These are phyloP conservation scores for Kwoniella mangroviensis DNA, from an alignment of 768 basidiomycete genomes.

Conservation along the genomic window DNA sequence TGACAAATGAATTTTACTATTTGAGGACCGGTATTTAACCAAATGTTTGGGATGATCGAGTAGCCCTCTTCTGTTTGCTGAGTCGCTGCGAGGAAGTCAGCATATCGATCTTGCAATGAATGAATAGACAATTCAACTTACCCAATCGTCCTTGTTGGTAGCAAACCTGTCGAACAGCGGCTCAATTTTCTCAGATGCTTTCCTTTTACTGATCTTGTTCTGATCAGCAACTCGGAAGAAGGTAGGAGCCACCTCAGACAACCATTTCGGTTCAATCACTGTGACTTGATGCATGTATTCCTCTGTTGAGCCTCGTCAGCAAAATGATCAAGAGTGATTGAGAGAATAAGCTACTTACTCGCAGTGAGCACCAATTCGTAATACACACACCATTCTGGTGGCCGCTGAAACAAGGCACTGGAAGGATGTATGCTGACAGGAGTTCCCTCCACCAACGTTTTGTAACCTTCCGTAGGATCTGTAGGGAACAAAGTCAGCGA, in stretches of 20 bases:
- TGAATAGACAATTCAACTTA: conserved; percentile 22
- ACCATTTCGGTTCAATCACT: conserved; percentile 96
- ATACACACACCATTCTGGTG: conserved; percentile 73
- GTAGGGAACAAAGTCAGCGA: conserved; percentile 4
- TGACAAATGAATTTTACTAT: too few relatives aligned
- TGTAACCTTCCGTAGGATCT: conserved; percentile 86
- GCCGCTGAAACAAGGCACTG: conserved; percentile 87
- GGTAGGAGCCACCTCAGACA: conserved; percentile 95
- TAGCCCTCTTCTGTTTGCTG: conserved; percentile 55
- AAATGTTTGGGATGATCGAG: conserved; percentile 55
- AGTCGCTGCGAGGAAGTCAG: conserved; percentile 34
- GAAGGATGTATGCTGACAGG: conserved; percentile 99
- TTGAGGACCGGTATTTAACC: background rate
- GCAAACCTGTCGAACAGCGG: conserved; percentile 84
- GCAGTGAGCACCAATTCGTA: conserved; percentile 96
- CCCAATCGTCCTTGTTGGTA: conserved; percentile 66
- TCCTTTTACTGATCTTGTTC: conserved; percentile 77
- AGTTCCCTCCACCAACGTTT: conserved; percentile 65
- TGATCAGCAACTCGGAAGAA: conserved; percentile 99
- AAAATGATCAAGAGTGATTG: conserved; percentile 47
- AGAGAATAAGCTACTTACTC: conserved; percentile 68
- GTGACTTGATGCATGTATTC: conserved; percentile 65
- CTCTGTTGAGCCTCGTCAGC: conserved; percentile 25
- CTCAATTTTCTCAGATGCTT: conserved; percentile 72
- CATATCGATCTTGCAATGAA: background rate